Conservation (phyloP, 179 eudicot species). For the Corrigiola litoralis region DNA sequence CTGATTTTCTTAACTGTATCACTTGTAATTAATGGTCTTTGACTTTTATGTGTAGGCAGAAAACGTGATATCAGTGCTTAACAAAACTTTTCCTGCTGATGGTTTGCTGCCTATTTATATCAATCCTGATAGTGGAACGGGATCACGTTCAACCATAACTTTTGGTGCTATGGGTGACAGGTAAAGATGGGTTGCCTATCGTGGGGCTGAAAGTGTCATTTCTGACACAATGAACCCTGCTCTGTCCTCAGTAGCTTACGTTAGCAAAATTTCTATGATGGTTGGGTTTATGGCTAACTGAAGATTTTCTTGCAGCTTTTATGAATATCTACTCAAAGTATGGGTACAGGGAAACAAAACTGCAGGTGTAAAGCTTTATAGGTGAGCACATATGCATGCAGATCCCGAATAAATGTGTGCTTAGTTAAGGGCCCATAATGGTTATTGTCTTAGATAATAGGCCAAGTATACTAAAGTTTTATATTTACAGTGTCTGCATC, state of each 20-base stretch:
- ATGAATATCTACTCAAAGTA: slow-evolving; percentile 94
- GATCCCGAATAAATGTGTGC: not conserved
- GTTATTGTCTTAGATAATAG: not conserved
- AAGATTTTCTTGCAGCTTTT: slow-evolving; percentile 62
- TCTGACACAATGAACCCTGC: not conserved
- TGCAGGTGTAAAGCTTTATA: slow-evolving; percentile 75
- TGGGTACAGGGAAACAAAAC: slow-evolving; percentile 99
- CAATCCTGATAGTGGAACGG: slow-evolving; percentile 65
- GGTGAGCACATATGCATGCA: slow-evolving; percentile 40
- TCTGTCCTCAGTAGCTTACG: not conserved
- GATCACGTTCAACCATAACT: slow-evolving; percentile 78
- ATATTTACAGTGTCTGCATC: not conserved
- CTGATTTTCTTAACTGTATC: not conserved
- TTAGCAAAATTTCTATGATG: too few species aligned
- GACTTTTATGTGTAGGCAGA: slow-evolving; percentile 54
- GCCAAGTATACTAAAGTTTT: not conserved
- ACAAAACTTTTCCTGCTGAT: slow-evolving; percentile 84
- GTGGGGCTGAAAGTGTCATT: not conserved
- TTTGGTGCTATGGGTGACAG: slow-evolving; percentile 99
- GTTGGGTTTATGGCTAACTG: slow-evolving; percentile 14
- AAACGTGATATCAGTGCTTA: slow-evolving; percentile 71
- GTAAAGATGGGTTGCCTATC: slow-evolving; percentile 30
- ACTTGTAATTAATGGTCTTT: not conserved
- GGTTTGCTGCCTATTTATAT: slow-evolving; percentile 93
- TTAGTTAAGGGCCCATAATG: not conserved